Base-by-base conservation (phyloP, 2,329 filamentous ascomycete species). In the Ceratocystis harringtonii region DNA sequence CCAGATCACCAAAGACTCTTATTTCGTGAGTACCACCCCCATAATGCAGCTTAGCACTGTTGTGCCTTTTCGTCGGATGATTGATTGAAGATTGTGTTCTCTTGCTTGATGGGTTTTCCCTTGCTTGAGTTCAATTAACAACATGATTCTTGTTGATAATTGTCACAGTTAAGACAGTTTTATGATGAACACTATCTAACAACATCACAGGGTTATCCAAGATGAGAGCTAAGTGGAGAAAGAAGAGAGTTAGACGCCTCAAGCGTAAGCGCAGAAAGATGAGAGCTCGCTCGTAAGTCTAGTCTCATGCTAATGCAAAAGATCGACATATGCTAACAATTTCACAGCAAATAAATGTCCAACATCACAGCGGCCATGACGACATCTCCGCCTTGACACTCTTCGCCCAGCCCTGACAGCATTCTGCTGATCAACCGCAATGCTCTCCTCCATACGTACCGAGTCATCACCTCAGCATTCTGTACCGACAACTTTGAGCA, bases 191-290 rank as follows among this genome's bases (percentile, higher is more conserved):
- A 52, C 5, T 19, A 65, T 41, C 68, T 69, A 70, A 69, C 71
- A 71, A 70, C 10, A 48, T 65, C 64, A 63, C 69, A 73, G 72
- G 70, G 70, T 71, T 72, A 77, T 79, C 80, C 81, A 85, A 80
- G 80, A 85, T 86, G 84, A 83, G 92, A 94, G 92, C 91, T 78
- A 97, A 97, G 85, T 97, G 94, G 94, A 94, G 92, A 85, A 99
- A 99, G 89, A 99, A 99, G 92, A 86, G 94, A 79, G 92, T 96
- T 82, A 86, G 94, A 76, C 88, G 94, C 81, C 90, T 99, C 80
- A 97, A 97, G 89, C 88, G 92, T 78, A 99, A 99, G 92, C 91
- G 94, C 84, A 95, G 94, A 91, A 99, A 99, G 92, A 96, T 94
- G 82, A 87, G 94, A 79, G 94, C 92, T 75, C 83, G 94, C 83